Conservation (phyloP, 2,329 filamentous ascomycete genomes). For the Shiraia bambusicola region DNA sequence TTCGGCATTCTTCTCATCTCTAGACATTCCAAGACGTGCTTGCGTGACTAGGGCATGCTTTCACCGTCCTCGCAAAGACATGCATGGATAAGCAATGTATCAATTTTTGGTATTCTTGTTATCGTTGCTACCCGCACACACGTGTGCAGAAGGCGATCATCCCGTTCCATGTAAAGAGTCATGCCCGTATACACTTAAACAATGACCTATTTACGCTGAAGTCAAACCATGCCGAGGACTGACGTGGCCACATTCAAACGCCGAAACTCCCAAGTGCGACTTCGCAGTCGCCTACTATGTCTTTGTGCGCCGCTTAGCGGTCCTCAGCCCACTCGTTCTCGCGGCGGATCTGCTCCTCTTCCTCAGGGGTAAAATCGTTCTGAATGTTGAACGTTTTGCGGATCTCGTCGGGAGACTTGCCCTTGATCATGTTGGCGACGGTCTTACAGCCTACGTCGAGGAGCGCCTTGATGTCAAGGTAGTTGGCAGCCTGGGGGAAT, state of each 20-base stretch:
- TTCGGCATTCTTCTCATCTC: too few species aligned
- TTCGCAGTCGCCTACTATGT: too few species aligned
- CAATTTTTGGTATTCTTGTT: too few species aligned
- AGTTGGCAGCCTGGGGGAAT: slow-evolving; percentile 78
- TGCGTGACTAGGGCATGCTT: too few species aligned
- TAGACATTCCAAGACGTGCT: too few species aligned
- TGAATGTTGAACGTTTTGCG: slow-evolving; percentile 99
- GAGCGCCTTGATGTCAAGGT: slow-evolving; percentile 97
- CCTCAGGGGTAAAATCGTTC: slow-evolving; percentile 98
- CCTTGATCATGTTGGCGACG: slow-evolving; percentile 99
- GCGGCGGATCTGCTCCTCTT: slow-evolving; percentile 85
- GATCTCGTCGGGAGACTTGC: slow-evolving; percentile 98
- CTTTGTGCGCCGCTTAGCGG: slow-evolving; percentile 34
- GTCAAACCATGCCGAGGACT: neutral
- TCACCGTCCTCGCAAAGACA: too few species aligned
- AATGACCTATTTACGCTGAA: neutral
- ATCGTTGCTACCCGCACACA: too few species aligned
- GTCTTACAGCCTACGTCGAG: slow-evolving; percentile 99
- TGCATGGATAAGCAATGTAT: too few species aligned
- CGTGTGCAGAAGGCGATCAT: too few species aligned
- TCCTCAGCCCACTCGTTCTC: slow-evolving; percentile 57
- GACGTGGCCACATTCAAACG: neutral
- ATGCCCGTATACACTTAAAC: too few species aligned
- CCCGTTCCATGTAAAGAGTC: too few species aligned
- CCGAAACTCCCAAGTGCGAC: slow-evolving; percentile 4